phyloP scores from a whole-genome alignment of 179 eudicot genomes.

The Kewa caespitosa region DNA sequence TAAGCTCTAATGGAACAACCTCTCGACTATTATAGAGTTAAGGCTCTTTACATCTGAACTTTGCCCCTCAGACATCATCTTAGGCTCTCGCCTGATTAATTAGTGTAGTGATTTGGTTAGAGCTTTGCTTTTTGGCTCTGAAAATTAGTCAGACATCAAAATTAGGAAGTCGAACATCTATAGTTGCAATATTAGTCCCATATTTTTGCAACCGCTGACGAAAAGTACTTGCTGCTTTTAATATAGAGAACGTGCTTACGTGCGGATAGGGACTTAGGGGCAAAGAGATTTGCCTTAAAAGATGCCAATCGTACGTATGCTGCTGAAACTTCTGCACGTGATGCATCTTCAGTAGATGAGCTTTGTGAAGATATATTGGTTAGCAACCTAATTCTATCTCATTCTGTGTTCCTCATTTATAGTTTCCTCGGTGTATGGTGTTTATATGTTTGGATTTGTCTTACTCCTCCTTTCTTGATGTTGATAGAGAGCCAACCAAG shows the following conservation, averaged over 20 bases:
- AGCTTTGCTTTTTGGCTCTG: background rate
- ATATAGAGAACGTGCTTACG: slow-evolving; percentile 54
- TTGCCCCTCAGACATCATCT: background rate
- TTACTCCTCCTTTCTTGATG: slow-evolving; percentile 18
- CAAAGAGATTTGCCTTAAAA: slow-evolving; percentile 55
- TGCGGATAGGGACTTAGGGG: slow-evolving; percentile 37
- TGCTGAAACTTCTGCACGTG: slow-evolving; percentile 49
- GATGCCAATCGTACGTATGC: slow-evolving; percentile 55
- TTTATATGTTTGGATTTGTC: slow-evolving; percentile 15
- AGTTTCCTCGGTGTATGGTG: background rate
- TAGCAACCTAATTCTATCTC: slow-evolving; percentile 23
- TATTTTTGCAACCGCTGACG: slow-evolving; percentile 3
- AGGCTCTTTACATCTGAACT: background rate
- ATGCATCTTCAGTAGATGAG: slow-evolving; percentile 70
- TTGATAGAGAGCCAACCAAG: slow-evolving; percentile 52
- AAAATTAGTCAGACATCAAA: background rate
- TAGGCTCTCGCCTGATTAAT: background rate
- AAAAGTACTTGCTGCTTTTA: slow-evolving; percentile 15
- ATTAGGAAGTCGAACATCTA: background rate
- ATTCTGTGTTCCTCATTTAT: slow-evolving; percentile 5
- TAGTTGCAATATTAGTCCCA: background rate
- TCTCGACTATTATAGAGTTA: background rate
- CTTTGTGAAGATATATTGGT: slow-evolving; percentile 70
- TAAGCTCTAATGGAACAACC: background rate
- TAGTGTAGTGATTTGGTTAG: slow-evolving; percentile 1